Evolutionary conservation across 306 rosid genomes (phyloP).

Genomic region (Quercus suber): DNA sequence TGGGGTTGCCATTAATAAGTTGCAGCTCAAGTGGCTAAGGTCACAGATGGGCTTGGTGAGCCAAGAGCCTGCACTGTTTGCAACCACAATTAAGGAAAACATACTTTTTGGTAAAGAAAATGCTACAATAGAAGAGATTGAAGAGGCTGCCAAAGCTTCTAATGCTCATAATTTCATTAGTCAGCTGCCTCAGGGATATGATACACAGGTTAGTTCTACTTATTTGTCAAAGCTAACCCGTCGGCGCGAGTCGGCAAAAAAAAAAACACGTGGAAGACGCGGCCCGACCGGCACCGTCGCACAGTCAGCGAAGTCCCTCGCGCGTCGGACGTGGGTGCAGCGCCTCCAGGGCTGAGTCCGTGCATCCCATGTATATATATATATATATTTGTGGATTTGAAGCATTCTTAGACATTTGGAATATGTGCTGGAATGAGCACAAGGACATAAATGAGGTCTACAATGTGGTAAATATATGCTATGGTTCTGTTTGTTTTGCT

Average conservation of each 20-base stretch:
- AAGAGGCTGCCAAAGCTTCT: slow-evolving; percentile 73
- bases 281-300: too few relatives aligned
- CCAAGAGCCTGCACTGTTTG: slow-evolving; percentile 91
- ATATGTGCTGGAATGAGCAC: slow-evolving; percentile 95
- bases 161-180: slow-evolving; percentile 83
- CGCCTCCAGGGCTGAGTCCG: too few relatives aligned
- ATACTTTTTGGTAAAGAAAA: slow-evolving; percentile 84
- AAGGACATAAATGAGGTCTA: slow-evolving; percentile 90
- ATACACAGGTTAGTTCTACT: slow-evolving; percentile 63
- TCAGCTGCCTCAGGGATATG: slow-evolving; percentile 63
- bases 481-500: not conserved
- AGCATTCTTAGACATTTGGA: slow-evolving; percentile 90
- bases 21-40: slow-evolving; percentile 81
- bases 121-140: slow-evolving; percentile 53
- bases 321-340: too few relatives aligned
- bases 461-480: slow-evolving; percentile 57
- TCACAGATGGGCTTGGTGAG: slow-evolving; percentile 93
- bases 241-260: too few relatives aligned
- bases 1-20: slow-evolving; percentile 53
- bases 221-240: too few relatives aligned
- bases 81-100: slow-evolving; percentile 75
- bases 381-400: slow-evolving; percentile 27
- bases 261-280: too few relatives aligned
- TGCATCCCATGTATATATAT: not conserved
- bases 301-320: too few relatives aligned